Percentiles rank a stretch among this genome's conserved stretches.
Conservation (phyloP, 441 rosid species). For the Populus trichocarpa region DNA sequence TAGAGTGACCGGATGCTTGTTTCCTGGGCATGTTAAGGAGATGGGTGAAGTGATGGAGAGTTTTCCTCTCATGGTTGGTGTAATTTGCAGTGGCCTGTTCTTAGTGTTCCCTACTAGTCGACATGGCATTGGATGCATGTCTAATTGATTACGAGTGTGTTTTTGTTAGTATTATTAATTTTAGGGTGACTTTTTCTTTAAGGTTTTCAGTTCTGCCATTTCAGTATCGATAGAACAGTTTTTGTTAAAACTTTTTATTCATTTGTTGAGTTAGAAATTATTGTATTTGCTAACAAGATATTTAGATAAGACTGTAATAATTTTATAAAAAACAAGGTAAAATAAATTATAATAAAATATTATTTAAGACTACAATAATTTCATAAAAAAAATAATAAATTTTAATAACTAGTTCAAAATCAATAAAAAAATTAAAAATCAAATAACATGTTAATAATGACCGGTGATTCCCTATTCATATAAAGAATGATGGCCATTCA, state of each 20-base stretch:
- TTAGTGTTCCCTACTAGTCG: slow-evolving; percentile 75
- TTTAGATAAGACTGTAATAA: no score
- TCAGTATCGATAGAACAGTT: not conserved
- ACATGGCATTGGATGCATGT: slow-evolving; percentile 74
- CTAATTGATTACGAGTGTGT: slow-evolving; percentile 23
- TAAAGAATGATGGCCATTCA: no score
- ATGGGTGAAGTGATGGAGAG: slow-evolving; percentile 90
- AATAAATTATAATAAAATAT: no score
- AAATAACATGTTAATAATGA: no score
- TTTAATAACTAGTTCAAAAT: no score
- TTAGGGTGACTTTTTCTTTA: not conserved
- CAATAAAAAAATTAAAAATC: no score
- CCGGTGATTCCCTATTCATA: no score
- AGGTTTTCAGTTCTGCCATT: not conserved
- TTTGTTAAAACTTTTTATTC: not conserved
- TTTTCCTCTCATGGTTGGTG: slow-evolving; percentile 80
- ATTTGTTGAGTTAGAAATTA: not conserved
- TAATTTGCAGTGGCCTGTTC: slow-evolving; percentile 71
- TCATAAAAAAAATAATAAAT: no score
- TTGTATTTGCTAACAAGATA: not conserved
- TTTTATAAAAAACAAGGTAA: no score
- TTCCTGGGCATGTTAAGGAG: slow-evolving; percentile 72
- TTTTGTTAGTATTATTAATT: not conserved
- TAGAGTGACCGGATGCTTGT: slow-evolving; percentile 61
- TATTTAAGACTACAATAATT: no score